These are phyloP conservation scores for Claviceps pazoutovae DNA, from an alignment of 2,329 filamentous ascomycete species.

Conservation along the genomic window DNA sequence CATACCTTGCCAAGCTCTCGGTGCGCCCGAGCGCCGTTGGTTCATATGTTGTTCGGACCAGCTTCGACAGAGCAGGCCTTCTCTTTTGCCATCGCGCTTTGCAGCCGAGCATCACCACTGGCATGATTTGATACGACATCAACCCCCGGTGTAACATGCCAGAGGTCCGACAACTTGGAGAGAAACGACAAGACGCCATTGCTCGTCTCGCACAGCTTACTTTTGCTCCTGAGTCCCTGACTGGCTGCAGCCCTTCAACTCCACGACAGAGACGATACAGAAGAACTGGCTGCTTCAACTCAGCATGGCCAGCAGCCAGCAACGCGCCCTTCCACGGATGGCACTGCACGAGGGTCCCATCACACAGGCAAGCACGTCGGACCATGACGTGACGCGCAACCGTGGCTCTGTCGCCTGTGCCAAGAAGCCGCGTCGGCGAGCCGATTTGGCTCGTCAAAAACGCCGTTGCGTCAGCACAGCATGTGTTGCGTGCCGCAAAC, in stretches of 20 bases:
- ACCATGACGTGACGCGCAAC: background rate
- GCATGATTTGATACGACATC: slow-evolving; percentile 5
- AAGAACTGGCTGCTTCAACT: background rate
- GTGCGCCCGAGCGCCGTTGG: too few relatives aligned
- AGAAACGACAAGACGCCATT: background rate
- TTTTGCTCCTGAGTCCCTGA: background rate
- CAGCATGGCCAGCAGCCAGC: slow-evolving; percentile 1
- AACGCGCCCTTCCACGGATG: background rate
- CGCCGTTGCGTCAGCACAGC: slow-evolving; percentile 73
- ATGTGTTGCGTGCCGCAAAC: slow-evolving; percentile 63
- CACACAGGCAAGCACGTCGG: background rate
- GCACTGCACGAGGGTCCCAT: background rate
- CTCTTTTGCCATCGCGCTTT: background rate
- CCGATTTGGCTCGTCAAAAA: slow-evolving; percentile 42
- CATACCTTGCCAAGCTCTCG: too few relatives aligned
- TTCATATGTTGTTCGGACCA: too few relatives aligned
- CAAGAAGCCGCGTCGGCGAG: slow-evolving; percentile 36
- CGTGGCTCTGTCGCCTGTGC: slow-evolving; percentile 7
- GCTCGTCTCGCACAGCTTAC: background rate
- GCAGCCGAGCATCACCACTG: background rate
- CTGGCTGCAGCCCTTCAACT: background rate
- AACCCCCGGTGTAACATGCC: background rate
- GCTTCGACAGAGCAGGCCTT: too few relatives aligned
- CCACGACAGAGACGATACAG: background rate
- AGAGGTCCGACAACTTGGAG: background rate